phyloP scores from a whole-genome alignment of 805 yeast species.

The Teunomyces barrocoloradensis region DNA sequence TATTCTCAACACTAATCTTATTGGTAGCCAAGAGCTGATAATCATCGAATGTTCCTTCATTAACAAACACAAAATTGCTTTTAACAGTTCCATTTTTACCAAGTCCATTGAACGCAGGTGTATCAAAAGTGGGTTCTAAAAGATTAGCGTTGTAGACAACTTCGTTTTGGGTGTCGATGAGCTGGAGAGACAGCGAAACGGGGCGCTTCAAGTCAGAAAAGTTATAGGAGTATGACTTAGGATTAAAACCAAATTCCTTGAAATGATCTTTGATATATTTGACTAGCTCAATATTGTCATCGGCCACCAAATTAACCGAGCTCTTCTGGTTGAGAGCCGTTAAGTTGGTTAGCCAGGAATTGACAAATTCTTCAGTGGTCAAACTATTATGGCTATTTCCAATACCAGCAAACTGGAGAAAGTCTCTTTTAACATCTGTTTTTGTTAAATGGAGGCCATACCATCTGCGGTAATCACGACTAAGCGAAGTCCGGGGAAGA shows the following conservation, averaged over 20 bases:
- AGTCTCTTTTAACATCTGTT: slow-evolving; percentile 66
- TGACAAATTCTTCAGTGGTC: slow-evolving; percentile 26
- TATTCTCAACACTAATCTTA: slow-evolving; percentile 18
- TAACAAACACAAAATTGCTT: slow-evolving; percentile 27
- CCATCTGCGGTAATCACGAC: slow-evolving; percentile 74
- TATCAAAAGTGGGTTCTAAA: slow-evolving; percentile 20
- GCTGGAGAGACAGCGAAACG: slow-evolving; percentile 20
- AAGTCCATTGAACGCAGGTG: slow-evolving; percentile 31
- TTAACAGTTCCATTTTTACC: slow-evolving; percentile 25
- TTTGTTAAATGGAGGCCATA: slow-evolving; percentile 65
- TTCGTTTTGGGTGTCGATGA: slow-evolving; percentile 21
- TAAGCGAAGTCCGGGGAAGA: slow-evolving; percentile 79
- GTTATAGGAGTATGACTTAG: slow-evolving; percentile 15
- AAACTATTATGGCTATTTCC: slow-evolving; percentile 17
- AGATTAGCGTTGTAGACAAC: slow-evolving; percentile 26
- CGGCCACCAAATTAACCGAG: slow-evolving; percentile 21
- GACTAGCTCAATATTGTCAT: slow-evolving; percentile 24
- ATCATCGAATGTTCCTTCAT: slow-evolving; percentile 31
- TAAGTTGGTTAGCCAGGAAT: slow-evolving; percentile 27
- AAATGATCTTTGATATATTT: slow-evolving; percentile 25
- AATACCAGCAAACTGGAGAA: slow-evolving; percentile 36
- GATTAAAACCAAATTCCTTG: slow-evolving; percentile 25
- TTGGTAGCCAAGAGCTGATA: slow-evolving; percentile 18
- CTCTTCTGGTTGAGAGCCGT: slow-evolving; percentile 20
- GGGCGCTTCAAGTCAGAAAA: slow-evolving; percentile 21